Percentiles rank a stretch among this genome's conserved stretches.
Evolutionary conservation across 306 rosid genomes (phyloP).

Genomic region (Arachis stenosperma): DNA sequence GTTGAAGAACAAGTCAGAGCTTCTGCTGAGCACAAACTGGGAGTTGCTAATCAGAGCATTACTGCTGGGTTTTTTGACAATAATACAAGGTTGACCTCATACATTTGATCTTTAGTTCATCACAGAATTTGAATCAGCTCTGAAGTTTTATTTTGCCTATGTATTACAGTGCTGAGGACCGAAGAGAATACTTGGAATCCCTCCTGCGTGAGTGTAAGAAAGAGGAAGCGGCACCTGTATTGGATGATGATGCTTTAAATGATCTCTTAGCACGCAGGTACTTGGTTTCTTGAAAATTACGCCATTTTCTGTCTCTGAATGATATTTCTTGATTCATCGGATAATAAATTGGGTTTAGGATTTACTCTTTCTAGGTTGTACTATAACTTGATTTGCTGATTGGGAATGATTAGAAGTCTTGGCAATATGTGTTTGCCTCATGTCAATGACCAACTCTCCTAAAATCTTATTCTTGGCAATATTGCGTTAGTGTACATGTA

Average conservation of each 20-base stretch:
- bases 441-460: too few species aligned
- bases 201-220: constrained; percentile 96
- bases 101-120: constrained; percentile 30
- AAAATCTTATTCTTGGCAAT: not conserved
- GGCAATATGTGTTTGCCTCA: not conserved
- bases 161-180: constrained; percentile 90
- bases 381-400: constrained; percentile 12
- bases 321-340: constrained; percentile 25
- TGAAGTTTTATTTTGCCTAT: constrained; percentile 38
- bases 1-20: constrained; percentile 99
- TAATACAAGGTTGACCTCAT: constrained; percentile 75
- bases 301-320: constrained; percentile 29
- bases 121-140: constrained; percentile 26
- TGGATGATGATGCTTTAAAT: constrained; percentile 95
- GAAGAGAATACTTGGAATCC: constrained; percentile 95
- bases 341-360: constrained; percentile 23
- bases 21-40: constrained; percentile 98
- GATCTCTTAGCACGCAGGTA: constrained; percentile 97
- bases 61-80: constrained; percentile 99
- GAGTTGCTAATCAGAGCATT: constrained; percentile 98
- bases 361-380: constrained; percentile 19
- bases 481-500: too few species aligned
- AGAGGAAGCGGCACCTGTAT: constrained; percentile 98
- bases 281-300: constrained; percentile 20
- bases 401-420: constrained; percentile 13